Conservation (phyloP, 805 yeast genomes). For the Suhomyces sp. region DNA sequence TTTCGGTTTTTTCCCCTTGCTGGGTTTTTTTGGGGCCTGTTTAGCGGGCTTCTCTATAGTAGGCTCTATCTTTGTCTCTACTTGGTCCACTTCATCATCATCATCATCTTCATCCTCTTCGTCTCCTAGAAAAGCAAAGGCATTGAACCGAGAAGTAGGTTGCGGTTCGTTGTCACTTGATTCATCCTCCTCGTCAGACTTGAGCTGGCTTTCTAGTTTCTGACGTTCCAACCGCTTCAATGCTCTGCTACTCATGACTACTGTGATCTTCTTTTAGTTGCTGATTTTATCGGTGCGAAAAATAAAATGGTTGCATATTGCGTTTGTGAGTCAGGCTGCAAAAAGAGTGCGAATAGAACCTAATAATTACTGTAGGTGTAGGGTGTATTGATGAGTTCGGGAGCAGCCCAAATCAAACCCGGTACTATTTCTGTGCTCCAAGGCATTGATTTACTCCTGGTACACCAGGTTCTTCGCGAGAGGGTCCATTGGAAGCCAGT, state of each 20-base stretch:
- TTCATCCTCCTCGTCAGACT: slow-evolving; percentile 13
- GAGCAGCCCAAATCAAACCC: not conserved
- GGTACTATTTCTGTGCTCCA: not conserved
- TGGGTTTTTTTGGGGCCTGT: slow-evolving; percentile 6
- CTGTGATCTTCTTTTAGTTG: not conserved
- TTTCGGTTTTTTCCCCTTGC: slow-evolving; percentile 20
- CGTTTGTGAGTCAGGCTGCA: slow-evolving; percentile 7
- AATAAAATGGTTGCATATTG: not conserved
- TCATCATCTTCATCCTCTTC: slow-evolving; percentile 26
- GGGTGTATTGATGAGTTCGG: not conserved
- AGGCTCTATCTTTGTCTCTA: slow-evolving; percentile 7
- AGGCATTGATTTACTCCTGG: not conserved
- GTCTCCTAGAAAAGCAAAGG: slow-evolving; percentile 41
- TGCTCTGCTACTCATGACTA: slow-evolving; percentile 25
- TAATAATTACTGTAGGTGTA: not conserved
- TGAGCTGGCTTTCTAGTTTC: slow-evolving; percentile 10
- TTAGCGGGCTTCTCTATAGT: not conserved
- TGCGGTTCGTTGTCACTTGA: slow-evolving; percentile 10
- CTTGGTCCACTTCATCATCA: slow-evolving; percentile 13
- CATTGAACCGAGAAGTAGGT: slow-evolving; percentile 29
- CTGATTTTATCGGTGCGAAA: not conserved
- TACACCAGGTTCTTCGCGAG: not conserved
- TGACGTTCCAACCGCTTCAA: slow-evolving; percentile 22
- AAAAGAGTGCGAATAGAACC: not conserved
- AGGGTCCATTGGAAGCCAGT: not conserved